A percentile compares a stretch with the other conserved stretches of the same genome.
These are phyloP conservation scores for Polychaeton citri DNA, from an alignment of 2,329 filamentous ascomycete species.

Conservation along the genomic window DNA sequence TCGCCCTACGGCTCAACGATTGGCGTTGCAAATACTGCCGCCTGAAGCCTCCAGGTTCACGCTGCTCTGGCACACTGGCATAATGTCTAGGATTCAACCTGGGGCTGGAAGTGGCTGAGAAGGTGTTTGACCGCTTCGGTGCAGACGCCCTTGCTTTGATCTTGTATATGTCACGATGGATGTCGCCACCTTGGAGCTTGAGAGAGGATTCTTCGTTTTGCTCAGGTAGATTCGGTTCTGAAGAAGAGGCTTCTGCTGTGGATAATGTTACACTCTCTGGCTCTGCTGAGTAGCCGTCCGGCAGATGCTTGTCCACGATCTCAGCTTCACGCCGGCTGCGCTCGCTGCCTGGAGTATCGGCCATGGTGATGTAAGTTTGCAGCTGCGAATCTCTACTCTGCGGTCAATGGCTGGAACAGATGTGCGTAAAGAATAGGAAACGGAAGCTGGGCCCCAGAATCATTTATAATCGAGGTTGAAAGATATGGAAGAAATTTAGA, in stretches of 20 bases:
- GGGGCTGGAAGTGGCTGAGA: slow-evolving; percentile 38
- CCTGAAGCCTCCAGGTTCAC: slow-evolving; percentile 41
- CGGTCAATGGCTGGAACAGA: too few species aligned
- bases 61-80: slow-evolving; percentile 29
- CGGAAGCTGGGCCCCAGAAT: too few species aligned
- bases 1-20: slow-evolving; percentile 28
- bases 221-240: background rate
- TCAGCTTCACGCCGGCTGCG: slow-evolving; percentile 14
- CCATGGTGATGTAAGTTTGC: too few species aligned
- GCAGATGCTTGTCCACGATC: slow-evolving; percentile 21
- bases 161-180: slow-evolving; percentile 66
- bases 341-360: slow-evolving; percentile 11
- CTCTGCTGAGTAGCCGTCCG: slow-evolving; percentile 21
- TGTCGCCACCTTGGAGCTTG: slow-evolving; percentile 60
- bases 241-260: background rate
- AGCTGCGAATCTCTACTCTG: too few species aligned
- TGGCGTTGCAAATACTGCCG: slow-evolving; percentile 36
- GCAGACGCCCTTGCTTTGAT: slow-evolving; percentile 46
- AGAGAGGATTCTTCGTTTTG: slow-evolving; percentile 46
- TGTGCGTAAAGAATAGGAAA: too few species aligned
- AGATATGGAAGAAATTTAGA: too few species aligned
- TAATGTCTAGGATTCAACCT: slow-evolving; percentile 10
- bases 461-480: too few species aligned
- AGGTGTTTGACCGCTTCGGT: slow-evolving; percentile 48
- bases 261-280: slow-evolving; percentile 15